Conservation (phyloP, 106 monocot species). For the Dioscorea dumetorum region DNA sequence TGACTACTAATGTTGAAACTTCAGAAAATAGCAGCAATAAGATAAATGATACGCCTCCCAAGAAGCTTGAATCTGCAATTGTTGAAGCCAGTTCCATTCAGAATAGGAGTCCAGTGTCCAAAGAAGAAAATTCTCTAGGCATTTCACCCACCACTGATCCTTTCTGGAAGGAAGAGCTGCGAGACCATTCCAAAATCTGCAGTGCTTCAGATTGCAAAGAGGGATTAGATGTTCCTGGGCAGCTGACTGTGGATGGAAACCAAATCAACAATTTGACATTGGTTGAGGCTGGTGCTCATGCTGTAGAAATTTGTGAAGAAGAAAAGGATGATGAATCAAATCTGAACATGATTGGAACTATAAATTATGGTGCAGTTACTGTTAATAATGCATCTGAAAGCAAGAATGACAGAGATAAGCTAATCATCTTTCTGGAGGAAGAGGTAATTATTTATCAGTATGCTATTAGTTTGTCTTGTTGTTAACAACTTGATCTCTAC, state of each 20-base stretch:
- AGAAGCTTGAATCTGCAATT: conserved; percentile 6
- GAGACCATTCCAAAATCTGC: too few relatives aligned
- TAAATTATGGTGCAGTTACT: conserved; percentile 5
- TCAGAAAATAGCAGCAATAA: conserved; percentile 5
- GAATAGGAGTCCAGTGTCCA: neutral
- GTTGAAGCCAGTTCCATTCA: neutral
- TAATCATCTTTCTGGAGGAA: conserved; percentile 41
- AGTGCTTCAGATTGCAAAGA: neutral
- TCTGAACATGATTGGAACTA: conserved; percentile 4
- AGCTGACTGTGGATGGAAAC: conserved; percentile 2
- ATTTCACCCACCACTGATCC: too few relatives aligned
- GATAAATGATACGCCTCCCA: conserved; percentile 6
- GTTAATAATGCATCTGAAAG: conserved; percentile 7
- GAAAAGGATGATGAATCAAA: conserved; percentile 12
- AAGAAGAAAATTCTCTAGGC: neutral
- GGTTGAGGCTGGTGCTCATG: conserved; percentile 3
- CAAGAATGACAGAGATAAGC: conserved; percentile 32
- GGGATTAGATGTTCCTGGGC: conserved; percentile 1
- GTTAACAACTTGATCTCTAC: neutral
- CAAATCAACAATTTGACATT: neutral
- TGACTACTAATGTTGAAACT: neutral
- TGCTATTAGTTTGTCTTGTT: neutral
- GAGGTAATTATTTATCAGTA: conserved; percentile 43
- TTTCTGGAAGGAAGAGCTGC: too few relatives aligned
- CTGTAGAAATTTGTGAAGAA: conserved; percentile 13